phyloP scores from a whole-genome alignment of 257 asterid genomes.

The Dorcoceras hygrometricum region DNA sequence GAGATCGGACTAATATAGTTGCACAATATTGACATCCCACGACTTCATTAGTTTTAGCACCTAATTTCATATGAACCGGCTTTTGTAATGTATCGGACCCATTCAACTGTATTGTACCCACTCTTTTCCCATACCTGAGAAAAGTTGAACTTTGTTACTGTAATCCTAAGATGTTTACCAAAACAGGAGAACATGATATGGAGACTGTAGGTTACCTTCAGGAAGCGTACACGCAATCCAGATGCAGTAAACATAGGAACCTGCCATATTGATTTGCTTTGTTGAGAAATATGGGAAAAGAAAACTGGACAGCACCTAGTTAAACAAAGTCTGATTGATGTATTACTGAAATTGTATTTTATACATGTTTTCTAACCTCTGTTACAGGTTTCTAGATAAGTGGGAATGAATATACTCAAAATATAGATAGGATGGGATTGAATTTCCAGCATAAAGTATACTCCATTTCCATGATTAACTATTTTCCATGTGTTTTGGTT shows the following conservation, averaged over 20 bases:
- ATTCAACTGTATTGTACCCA: conserved; percentile 97
- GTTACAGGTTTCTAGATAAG: neutral
- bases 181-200: neutral
- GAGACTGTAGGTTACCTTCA: conserved; percentile 54
- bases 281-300: conserved; percentile 25
- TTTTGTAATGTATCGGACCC: conserved; percentile 98
- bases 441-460: neutral
- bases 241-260: conserved; percentile 99
- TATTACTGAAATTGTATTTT: neutral
- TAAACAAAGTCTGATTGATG: neutral
- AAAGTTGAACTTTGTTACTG: conserved; percentile 15
- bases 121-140: conserved; percentile 99
- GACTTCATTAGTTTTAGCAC: conserved; percentile 44
- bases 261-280: conserved; percentile 40
- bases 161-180: conserved; percentile 11
- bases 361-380: neutral
- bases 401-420: neutral
- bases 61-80: conserved; percentile 98
- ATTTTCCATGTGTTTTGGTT: neutral
- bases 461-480: neutral
- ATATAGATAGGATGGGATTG: neutral
- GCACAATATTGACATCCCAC: conserved; percentile 8
- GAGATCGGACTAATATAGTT: conserved; percentile 5
- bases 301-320: conserved; percentile 7
- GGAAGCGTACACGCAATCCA: conserved; percentile 96